These are phyloP conservation scores for Ramularia endophylla DNA, from an alignment of 2,329 filamentous ascomycete species.

Conservation along the genomic window DNA sequence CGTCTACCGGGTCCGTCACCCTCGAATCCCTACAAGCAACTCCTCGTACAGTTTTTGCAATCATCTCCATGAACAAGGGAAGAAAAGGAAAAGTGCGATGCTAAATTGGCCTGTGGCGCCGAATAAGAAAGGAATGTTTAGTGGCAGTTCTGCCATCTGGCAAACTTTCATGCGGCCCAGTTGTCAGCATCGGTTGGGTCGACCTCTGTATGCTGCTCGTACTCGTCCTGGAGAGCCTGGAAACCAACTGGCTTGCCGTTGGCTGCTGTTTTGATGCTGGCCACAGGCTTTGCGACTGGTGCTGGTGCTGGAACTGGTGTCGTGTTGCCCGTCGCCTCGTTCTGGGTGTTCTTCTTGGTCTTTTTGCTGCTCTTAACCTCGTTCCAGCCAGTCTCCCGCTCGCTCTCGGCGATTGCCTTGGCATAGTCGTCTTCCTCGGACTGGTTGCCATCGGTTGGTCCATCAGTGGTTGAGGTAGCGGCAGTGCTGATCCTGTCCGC, in stretches of 20 bases:
- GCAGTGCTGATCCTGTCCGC: constrained; percentile 32
- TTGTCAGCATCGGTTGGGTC: constrained; percentile 21
- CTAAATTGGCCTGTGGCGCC: too few species aligned
- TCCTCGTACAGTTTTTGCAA: too few species aligned
- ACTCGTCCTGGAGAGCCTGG: constrained; percentile 18
- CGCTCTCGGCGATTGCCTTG: constrained; percentile 41
- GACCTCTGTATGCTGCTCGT: constrained; percentile 15
- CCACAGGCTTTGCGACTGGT: constrained; percentile 1
- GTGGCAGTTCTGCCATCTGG: too few species aligned
- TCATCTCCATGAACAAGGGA: too few species aligned
- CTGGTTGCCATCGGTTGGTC: constrained; percentile 30
- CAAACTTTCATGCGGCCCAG: constrained; percentile 14
- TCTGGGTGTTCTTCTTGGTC: constrained; percentile 42
- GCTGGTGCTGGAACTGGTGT: constrained; percentile 12
- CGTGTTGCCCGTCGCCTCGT: constrained; percentile 14
- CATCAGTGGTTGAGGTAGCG: constrained; percentile 33
- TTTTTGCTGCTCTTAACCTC: constrained; percentile 52
- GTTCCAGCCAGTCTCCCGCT: constrained; percentile 53
- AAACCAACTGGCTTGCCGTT: constrained; percentile 21
- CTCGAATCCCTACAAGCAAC: too few species aligned
- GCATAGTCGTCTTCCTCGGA: constrained; percentile 58
- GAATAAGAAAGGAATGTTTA: too few species aligned
- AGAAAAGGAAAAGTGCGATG: too few species aligned
- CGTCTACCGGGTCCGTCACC: too few species aligned
- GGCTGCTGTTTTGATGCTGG: constrained; percentile 10